Evolutionary conservation across 371 early-diverging fungal genomes (phyloP), one percentile per base, ranked within the genome.

Genomic region (Aphelidium insulamus): DNA sequence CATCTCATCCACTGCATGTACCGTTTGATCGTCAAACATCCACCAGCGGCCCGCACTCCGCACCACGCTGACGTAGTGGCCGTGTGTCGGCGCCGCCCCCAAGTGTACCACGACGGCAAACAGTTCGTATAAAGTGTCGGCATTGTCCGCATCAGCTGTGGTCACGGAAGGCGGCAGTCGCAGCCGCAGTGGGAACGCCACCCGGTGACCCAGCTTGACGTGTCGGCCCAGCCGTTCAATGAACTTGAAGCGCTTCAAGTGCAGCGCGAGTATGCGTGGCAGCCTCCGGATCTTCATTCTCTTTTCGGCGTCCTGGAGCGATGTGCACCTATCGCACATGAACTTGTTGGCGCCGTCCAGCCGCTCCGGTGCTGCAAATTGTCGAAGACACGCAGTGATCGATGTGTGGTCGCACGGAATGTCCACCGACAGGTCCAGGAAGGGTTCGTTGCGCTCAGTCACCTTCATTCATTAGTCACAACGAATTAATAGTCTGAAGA

Each of bases 181-280:
- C 35, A 94, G 61, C 49, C 86, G 85, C 39, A 81, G 59, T 1
- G 92, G 90, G 41, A 91, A 92, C 9, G 78, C 74, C 10, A 94
- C 91, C 23, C 91, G 65, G 48, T 88, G 83, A n/a, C 78, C 71
- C 18, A 94, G 64, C 52, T 94, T 94, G 43, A 79, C 72, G 40
- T 85, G 79, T 36, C 79, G 63, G 33, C 80, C 77, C 37, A 84
- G 54, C 22, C 73, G 66, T 43, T 92, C 88, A 49, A 86, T 82
- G 50, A 80, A 91, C 49, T 94, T 94, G 57, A 94, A 94, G 18
- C 95, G 68, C 48, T 94, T 94, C 22, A 94, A 55, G 43, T 94
- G 95, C 22, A 94, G 65, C 0, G 88, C 88, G 20, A 94, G 55
- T 12, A 94, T 77, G 38, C 85, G 87, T 14, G 95, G 95, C 20